Conservation (phyloP, 257 asterid species). For the Solanum chiquidenum region DNA sequence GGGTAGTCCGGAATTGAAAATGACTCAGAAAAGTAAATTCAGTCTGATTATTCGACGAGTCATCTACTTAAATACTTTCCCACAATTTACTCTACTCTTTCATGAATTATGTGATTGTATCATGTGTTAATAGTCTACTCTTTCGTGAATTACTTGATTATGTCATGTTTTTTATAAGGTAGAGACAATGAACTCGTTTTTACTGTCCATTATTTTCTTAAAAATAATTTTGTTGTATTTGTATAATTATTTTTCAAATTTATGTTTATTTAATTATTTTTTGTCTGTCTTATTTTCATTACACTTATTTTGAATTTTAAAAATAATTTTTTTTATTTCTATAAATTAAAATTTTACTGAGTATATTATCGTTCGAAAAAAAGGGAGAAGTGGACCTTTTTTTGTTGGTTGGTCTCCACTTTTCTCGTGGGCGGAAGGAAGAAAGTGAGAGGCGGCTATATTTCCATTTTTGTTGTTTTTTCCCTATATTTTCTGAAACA, state of each 20-base stretch:
- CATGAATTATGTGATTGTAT: background rate
- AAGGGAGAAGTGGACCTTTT: background rate
- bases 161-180: no score
- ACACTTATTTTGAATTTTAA: background rate
- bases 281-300: background rate
- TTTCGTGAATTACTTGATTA: no score
- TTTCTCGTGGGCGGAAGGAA: background rate
- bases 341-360: rapidly evolving
- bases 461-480: background rate
- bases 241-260: no score
- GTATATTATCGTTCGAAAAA: rapidly evolving
- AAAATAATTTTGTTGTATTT: no score
- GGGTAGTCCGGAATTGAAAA: no score
- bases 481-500: background rate
- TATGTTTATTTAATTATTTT: no score
- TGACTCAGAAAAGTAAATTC: background rate
- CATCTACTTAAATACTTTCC: rapidly evolving
- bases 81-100: background rate
- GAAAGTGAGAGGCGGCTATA: background rate
- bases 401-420: background rate
- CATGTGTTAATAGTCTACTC: no score
- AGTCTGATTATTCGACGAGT: background rate
- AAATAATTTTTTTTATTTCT: background rate
- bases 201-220: no score
- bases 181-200: background rate